Evolutionary conservation across 495 filamentous ascomycete species (phyloP).

Genomic region (Stereocaulon alpinum): DNA sequence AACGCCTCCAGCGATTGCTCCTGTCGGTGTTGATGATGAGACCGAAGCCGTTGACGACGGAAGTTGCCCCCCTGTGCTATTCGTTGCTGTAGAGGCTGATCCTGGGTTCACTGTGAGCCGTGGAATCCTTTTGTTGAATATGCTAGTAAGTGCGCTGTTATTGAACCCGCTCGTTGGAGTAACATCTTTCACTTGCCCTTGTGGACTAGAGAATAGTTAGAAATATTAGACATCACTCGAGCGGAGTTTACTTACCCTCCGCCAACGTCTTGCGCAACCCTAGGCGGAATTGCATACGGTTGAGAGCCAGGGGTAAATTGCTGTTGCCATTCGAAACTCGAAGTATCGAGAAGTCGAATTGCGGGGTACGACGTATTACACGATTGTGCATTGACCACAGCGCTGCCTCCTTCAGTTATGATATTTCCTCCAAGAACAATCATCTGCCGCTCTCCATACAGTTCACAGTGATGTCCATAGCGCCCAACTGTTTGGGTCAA

Average conservation of each 20-base stretch:
- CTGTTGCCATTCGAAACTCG: background rate
- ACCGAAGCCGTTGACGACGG: background rate
- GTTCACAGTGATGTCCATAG: background rate
- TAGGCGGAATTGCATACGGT: background rate
- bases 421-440: background rate
- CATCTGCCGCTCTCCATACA: background rate
- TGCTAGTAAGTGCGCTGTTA: background rate
- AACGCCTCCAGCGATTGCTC: slow-evolving; percentile 1
- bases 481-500: background rate
- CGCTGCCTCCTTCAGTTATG: background rate
- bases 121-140: background rate
- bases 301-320: background rate
- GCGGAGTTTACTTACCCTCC: background rate
- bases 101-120: background rate
- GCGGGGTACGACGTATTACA: background rate
- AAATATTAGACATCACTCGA: background rate
- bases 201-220: background rate
- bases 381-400: background rate
- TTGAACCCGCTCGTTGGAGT: background rate
- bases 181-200: background rate
- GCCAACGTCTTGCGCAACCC: background rate
- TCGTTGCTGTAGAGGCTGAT: background rate
- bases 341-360: background rate
- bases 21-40: background rate
- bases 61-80: background rate